phyloP scores from a whole-genome alignment of 1,139 yeast genomes.

The Sugiyamaella paludigena region DNA sequence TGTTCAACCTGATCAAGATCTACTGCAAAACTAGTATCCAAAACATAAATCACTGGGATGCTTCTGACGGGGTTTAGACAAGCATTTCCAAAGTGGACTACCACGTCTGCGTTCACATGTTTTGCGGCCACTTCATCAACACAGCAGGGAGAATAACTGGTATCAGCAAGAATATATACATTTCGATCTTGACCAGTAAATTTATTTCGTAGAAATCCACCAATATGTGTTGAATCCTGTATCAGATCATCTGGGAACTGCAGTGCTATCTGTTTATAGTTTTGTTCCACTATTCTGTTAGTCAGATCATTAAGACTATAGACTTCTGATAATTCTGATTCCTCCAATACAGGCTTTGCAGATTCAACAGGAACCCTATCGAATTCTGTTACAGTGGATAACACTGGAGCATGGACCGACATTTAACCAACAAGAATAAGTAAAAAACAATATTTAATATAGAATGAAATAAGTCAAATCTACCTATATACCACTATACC shows the following conservation, averaged over 20 bases:
- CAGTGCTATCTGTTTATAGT: conserved; percentile 56
- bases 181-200: conserved; percentile 20
- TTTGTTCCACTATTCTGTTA: conserved; percentile 30
- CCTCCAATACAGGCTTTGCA: conserved; percentile 34
- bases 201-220: conserved; percentile 46
- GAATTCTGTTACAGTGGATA: conserved; percentile 62
- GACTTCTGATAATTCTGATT: conserved; percentile 41
- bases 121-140: conserved; percentile 96
- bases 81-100: conserved; percentile 93
- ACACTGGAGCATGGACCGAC: conserved; percentile 48
- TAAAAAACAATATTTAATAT: too few relatives aligned
- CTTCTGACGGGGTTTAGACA: conserved; percentile 73
- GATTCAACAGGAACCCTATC: conserved; percentile 45
- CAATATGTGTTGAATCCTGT: conserved; percentile 72
- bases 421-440: too few relatives aligned
- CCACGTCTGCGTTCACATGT: conserved; percentile 81
- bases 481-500: too few relatives aligned
- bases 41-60: conserved; percentile 70
- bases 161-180: conserved; percentile 67
- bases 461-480: too few relatives aligned
- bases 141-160: conserved; percentile 94
- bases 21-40: conserved; percentile 49
- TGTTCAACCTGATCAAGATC: conserved; percentile 24
- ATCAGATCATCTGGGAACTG: conserved; percentile 88
- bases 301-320: conserved; percentile 31